Percentiles rank a stretch among this genome's conserved stretches.
phyloP scores from a whole-genome alignment of 805 yeast species.

The Candida germanica region DNA sequence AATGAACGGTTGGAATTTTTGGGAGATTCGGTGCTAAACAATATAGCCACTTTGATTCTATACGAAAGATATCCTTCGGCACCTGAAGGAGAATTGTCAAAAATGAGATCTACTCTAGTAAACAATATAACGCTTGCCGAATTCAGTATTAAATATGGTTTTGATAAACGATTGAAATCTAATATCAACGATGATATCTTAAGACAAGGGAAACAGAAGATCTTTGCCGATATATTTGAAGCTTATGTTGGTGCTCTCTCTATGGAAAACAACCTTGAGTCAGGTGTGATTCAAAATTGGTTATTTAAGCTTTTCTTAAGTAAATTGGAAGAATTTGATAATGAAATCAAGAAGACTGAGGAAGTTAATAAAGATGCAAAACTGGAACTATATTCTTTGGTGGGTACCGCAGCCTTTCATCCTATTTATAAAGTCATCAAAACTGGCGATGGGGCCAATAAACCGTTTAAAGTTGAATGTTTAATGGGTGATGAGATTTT shows the following conservation, averaged over 20 bases:
- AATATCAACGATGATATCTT: slow-evolving; percentile 46
- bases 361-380: slow-evolving; percentile 68
- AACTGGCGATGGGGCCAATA: slow-evolving; percentile 44
- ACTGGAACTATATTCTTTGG: slow-evolving; percentile 67
- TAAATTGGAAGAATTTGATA: slow-evolving; percentile 30
- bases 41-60: slow-evolving; percentile 65
- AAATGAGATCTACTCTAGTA: slow-evolving; percentile 65
- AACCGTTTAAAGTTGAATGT: slow-evolving; percentile 65
- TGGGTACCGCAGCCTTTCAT: slow-evolving; percentile 70
- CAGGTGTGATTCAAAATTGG: slow-evolving; percentile 55
- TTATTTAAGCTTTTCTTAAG: slow-evolving; percentile 49
- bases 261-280: slow-evolving; percentile 51
- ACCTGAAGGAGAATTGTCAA: slow-evolving; percentile 78
- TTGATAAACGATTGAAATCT: slow-evolving; percentile 54
- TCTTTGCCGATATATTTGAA: slow-evolving; percentile 87
- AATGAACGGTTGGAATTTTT: slow-evolving; percentile 87
- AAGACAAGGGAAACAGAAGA: slow-evolving; percentile 58
- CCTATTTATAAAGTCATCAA: slow-evolving; percentile 54
- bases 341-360: slow-evolving; percentile 29
- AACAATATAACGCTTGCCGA: slow-evolving; percentile 68
- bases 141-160: slow-evolving; percentile 67
- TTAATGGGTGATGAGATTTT: slow-evolving; percentile 59
- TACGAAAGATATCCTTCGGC: slow-evolving; percentile 65
- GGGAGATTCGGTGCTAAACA: slow-evolving; percentile 83
- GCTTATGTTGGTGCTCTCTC: slow-evolving; percentile 88